These are phyloP conservation scores for Isatis lusitanica DNA, from an alignment of 441 rosid species.

Conservation along the genomic window DNA sequence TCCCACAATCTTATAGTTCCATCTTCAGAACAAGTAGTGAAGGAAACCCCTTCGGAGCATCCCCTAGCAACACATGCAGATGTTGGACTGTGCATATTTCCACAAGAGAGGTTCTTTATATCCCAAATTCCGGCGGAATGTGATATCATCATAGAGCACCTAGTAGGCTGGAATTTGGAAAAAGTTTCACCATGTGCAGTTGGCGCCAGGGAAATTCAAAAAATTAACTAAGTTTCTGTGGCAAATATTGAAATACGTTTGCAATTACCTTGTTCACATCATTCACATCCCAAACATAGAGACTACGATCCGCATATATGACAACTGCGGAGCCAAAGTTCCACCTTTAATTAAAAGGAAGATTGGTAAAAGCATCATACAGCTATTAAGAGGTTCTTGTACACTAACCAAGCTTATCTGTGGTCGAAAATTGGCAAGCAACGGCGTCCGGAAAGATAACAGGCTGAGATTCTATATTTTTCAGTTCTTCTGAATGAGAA, in stretches of 20 bases:
- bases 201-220: slow-evolving; percentile 17
- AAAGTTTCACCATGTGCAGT: slow-evolving; percentile 25
- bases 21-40: slow-evolving; percentile 90
- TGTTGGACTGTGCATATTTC: slow-evolving; percentile 70
- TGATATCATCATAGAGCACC: slow-evolving; percentile 64
- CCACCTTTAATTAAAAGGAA: slow-evolving; percentile 19
- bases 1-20: slow-evolving; percentile 89
- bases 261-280: slow-evolving; percentile 63
- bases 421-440: slow-evolving; percentile 78
- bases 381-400: slow-evolving; percentile 6
- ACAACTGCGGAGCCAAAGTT: slow-evolving; percentile 57
- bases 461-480: slow-evolving; percentile 33
- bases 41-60: slow-evolving; percentile 80
- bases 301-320: slow-evolving; percentile 74
- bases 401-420: slow-evolving; percentile 65
- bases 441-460: slow-evolving; percentile 61
- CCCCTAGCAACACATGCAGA: slow-evolving; percentile 80
- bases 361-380: background rate
- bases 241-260: background rate
- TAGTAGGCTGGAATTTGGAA: slow-evolving; percentile 56
- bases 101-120: slow-evolving; percentile 79
- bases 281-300: slow-evolving; percentile 72
- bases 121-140: slow-evolving; percentile 89
- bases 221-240: background rate
- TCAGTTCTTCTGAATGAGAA: slow-evolving; percentile 15